These are phyloP conservation scores for Zoysia matrella DNA, from an alignment of 202 grass and related monocot genomes.

Conservation along the genomic window DNA sequence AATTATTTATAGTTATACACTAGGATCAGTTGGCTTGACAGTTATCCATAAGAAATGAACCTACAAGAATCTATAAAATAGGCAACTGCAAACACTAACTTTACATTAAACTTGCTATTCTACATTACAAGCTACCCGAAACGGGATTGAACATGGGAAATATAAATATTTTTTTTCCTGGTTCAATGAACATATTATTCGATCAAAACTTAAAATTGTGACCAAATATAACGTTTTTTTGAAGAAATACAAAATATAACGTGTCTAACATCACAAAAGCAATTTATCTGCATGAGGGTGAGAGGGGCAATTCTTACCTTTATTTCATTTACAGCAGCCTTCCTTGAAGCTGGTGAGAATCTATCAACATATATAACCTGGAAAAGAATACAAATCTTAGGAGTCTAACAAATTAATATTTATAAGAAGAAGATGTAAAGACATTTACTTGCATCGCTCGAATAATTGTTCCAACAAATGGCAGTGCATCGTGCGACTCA, in stretches of 20 bases:
- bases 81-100: slow-evolving; percentile 8
- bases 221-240: not conserved
- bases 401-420: slow-evolving; percentile 4
- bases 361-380: slow-evolving; percentile 99
- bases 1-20: slow-evolving; percentile 40
- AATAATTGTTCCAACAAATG: slow-evolving; percentile 98
- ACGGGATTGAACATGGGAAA: not conserved
- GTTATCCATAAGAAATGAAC: slow-evolving; percentile 11
- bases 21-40: slow-evolving; percentile 32
- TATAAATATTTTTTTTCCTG: too few relatives aligned
- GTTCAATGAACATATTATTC: not conserved
- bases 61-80: slow-evolving; percentile 19
- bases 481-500: slow-evolving; percentile 90
- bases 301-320: slow-evolving; percentile 66
- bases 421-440: slow-evolving; percentile 34
- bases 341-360: slow-evolving; percentile 87
- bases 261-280: not conserved
- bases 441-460: slow-evolving; percentile 87
- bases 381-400: slow-evolving; percentile 20
- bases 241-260: too few relatives aligned
- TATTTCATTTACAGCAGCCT: slow-evolving; percentile 95
- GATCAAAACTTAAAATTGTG: slow-evolving; percentile 2
- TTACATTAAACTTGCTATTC: slow-evolving; percentile 13
- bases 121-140: not conserved
- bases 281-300: slow-evolving; percentile 2